Conservation (phyloP, 352 stramenopile genomes). For the Phytophthora ramorum region DNA sequence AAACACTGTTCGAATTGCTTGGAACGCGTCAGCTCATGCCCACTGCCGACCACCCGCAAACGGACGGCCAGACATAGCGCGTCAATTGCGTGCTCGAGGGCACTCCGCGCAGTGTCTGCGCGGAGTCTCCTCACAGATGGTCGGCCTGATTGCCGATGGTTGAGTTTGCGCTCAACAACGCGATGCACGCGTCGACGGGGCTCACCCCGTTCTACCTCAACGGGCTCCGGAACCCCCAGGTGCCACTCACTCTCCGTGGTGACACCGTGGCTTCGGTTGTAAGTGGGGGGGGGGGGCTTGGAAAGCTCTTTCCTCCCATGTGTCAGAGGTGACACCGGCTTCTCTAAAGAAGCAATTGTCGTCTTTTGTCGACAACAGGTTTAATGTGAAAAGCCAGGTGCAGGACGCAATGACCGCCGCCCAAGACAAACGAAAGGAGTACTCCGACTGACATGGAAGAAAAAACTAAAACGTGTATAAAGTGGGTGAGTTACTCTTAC, state of each 20-base stretch:
- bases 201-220: constrained; percentile 17
- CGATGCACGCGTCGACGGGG: constrained; percentile 24
- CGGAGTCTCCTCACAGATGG: constrained; percentile 16
- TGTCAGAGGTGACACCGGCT: not conserved
- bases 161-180: constrained; percentile 33
- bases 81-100: constrained; percentile 36
- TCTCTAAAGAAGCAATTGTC: constrained; percentile 2
- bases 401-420: no score
- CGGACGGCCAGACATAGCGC: constrained; percentile 33
- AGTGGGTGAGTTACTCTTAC: not conserved
- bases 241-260: no score
- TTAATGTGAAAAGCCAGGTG: not conserved
- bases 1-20: constrained; percentile 20
- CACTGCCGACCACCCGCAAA: constrained; percentile 27
- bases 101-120: constrained; percentile 27
- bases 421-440: not conserved
- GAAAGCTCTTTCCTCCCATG: constrained; percentile 2
- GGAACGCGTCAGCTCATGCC: constrained; percentile 30
- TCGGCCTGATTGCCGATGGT: constrained; percentile 18
- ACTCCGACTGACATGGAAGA: not conserved
- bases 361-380: constrained; percentile 1
- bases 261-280: no score
- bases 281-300: not conserved
- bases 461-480: not conserved
- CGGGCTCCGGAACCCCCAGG: constrained; percentile 6